Conservation (phyloP, 2,329 filamentous ascomycete species). For the Arthroderma sp. region DNA sequence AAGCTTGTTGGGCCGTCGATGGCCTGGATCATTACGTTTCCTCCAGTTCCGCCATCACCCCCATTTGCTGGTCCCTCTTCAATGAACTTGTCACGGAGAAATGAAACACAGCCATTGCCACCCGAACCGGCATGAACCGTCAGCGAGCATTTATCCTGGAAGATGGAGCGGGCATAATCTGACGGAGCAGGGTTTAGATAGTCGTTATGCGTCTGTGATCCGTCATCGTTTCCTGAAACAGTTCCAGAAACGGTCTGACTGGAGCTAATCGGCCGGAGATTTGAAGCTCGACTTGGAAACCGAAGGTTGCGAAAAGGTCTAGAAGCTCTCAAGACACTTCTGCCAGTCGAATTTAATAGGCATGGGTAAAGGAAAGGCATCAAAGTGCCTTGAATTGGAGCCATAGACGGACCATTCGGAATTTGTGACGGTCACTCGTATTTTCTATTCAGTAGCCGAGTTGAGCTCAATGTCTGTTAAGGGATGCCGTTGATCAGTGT, state of each 20-base stretch:
- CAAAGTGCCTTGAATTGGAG: constrained; percentile 11
- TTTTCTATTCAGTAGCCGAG: no score
- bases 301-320: constrained; percentile 9
- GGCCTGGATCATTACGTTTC: constrained; percentile 88
- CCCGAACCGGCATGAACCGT: constrained; percentile 67
- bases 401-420: constrained; percentile 2
- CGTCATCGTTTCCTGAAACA: no score
- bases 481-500: no score
- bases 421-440: no score
- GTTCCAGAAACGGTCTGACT: no score
- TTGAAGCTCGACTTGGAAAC: not conserved
- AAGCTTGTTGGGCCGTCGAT: constrained; percentile 81
- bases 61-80: constrained; percentile 85
- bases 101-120: constrained; percentile 88
- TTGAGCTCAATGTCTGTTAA: no score
- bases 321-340: constrained; percentile 7
- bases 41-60: constrained; percentile 83
- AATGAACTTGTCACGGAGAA: constrained; percentile 80
- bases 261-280: no score
- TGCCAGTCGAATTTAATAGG: constrained; percentile 9
- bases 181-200: constrained; percentile 70
- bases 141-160: constrained; percentile 73
- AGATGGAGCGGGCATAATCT: constrained; percentile 70
- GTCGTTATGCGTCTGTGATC: constrained; percentile 13
- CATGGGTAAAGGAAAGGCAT: constrained; percentile 26